Evolutionary conservation across 805 yeast species (phyloP).

Genomic region (Teunomyces lycoperdinae): DNA sequence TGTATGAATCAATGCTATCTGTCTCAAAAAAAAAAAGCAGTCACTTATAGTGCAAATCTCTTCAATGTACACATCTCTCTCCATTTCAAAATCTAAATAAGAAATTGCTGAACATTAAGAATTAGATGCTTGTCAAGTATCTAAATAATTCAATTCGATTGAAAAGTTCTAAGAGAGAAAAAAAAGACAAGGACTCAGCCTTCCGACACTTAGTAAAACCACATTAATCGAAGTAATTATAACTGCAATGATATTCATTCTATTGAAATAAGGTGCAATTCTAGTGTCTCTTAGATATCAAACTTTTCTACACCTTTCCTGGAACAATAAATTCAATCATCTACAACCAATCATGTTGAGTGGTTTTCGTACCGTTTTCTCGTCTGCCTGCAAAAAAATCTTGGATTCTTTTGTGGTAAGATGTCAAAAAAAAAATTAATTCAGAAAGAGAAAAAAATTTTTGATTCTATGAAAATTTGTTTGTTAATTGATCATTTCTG

Average conservation of each 20-base stretch:
- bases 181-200: no score
- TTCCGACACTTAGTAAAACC: no score
- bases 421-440: neutral
- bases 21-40: neutral
- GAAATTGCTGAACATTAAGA: no score
- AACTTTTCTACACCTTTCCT: no score
- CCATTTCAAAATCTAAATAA: no score
- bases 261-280: no score
- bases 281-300: no score
- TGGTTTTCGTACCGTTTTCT: neutral
- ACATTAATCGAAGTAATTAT: no score
- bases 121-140: neutral
- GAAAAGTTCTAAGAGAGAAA: no score
- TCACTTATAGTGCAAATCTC: neutral
- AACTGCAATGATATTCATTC: no score
- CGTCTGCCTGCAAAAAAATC: neutral
- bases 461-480: constrained; percentile 2
- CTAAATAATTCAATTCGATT: no score
- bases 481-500: constrained; percentile 1
- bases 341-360: neutral
- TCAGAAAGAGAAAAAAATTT: neutral
- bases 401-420: neutral
- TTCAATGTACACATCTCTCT: neutral
- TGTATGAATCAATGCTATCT: neutral
- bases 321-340: neutral